A percentile compares a stretch with the other conserved stretches of the same genome.
phyloP scores from a whole-genome alignment of 2,329 filamentous ascomycete genomes.

The Exophiala sideris region DNA sequence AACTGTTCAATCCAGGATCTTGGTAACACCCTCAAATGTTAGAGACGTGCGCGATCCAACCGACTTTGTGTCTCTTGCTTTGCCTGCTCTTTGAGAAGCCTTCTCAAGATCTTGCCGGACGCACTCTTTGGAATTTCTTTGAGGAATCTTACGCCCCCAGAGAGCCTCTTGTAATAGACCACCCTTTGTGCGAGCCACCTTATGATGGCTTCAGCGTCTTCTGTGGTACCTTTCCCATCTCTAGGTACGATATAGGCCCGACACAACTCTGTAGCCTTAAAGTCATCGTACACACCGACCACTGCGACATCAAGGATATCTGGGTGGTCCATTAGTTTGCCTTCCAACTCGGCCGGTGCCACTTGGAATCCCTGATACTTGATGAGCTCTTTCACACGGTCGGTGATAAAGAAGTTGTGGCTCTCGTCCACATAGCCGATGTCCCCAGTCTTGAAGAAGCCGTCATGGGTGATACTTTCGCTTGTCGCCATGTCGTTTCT shows the following conservation, averaged over 20 bases:
- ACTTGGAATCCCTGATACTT: constrained; percentile 52
- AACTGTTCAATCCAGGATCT: too few relatives aligned
- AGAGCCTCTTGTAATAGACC: constrained; percentile 35
- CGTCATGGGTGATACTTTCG: constrained; percentile 57
- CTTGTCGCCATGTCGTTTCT: constrained; percentile 58
- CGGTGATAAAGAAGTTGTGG: constrained; percentile 85
- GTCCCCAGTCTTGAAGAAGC: constrained; percentile 89
- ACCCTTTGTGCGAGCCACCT: constrained; percentile 31
- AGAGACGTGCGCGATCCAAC: too few relatives aligned
- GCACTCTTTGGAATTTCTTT: constrained; percentile 32
- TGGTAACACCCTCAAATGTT: too few relatives aligned
- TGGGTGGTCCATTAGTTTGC: constrained; percentile 42
- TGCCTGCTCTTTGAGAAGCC: constrained; percentile 43
- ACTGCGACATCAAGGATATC: constrained; percentile 46
- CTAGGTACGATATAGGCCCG: constrained; percentile 47
- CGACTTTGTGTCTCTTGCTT: constrained; percentile 33
- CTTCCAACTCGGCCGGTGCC: constrained; percentile 49
- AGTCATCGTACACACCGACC: constrained; percentile 40
- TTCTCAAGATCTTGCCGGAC: constrained; percentile 47
- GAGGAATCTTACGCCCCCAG: constrained; percentile 36
- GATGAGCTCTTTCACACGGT: constrained; percentile 66
- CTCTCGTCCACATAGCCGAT: constrained; percentile 71
- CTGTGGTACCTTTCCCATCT: constrained; percentile 43
- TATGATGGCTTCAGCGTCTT: constrained; percentile 35
- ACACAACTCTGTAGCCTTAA: constrained; percentile 40